These are phyloP conservation scores for Daedaleopsis sinensis DNA, from an alignment of 768 basidiomycete species.

Conservation along the genomic window DNA sequence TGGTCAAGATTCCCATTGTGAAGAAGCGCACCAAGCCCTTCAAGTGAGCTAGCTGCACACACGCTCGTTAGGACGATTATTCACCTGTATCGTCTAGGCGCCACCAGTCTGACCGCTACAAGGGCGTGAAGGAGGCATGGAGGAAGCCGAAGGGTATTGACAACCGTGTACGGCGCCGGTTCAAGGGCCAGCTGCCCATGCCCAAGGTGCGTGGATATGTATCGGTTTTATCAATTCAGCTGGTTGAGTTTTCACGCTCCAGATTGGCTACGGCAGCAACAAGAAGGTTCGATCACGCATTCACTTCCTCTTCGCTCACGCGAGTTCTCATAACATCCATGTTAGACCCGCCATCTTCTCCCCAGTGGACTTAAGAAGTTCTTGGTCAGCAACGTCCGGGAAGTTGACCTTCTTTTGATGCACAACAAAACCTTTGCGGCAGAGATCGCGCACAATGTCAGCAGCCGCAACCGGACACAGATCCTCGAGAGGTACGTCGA, in stretches of 20 bases:
- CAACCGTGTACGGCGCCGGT: conserved; percentile 93
- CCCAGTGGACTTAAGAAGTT: conserved; percentile 97
- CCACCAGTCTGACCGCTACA: conserved; percentile 98
- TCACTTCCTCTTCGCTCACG: not conserved
- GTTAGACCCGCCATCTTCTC: conserved; percentile 90
- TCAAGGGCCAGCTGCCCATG: conserved; percentile 96
- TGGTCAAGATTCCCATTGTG: conserved; percentile 72
- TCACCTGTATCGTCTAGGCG: conserved; percentile 54
- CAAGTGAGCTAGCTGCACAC: conserved; percentile 61
- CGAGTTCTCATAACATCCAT: not conserved
- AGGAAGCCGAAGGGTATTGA: conserved; percentile 99
- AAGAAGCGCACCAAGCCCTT: conserved; percentile 98
- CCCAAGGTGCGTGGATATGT: conserved; percentile 70
- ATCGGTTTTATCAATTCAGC: not conserved
- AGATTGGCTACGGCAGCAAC: conserved; percentile 93
- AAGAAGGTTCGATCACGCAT: conserved; percentile 56
- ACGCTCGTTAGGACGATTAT: not conserved
- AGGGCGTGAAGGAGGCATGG: conserved; percentile 97
- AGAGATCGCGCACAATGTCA: conserved; percentile 95
- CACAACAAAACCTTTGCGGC: conserved; percentile 97
- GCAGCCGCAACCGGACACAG: conserved; percentile 89
- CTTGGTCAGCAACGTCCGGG: conserved; percentile 90
- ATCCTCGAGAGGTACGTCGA: conserved; percentile 81
- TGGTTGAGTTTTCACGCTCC: not conserved
- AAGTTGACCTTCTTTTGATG: conserved; percentile 95